Conservation (phyloP, 1,139 yeast genomes). For the Candida anutae region DNA sequence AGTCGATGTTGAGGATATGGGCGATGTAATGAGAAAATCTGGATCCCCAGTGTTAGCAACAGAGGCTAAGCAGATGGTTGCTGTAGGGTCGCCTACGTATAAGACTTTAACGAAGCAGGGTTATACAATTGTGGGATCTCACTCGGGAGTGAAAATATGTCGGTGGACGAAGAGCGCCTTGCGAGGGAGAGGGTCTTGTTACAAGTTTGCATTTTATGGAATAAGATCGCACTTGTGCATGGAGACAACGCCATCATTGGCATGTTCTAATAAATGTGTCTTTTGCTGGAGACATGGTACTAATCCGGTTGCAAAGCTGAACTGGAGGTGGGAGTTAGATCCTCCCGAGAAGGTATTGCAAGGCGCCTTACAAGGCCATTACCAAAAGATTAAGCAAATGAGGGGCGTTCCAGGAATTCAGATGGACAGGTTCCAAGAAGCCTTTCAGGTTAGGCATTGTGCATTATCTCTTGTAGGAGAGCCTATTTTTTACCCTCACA, state of each 20-base stretch:
- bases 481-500: slow-evolving; percentile 88
- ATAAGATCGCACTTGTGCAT: slow-evolving; percentile 85
- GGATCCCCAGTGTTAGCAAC: slow-evolving; percentile 13
- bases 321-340: slow-evolving; percentile 94
- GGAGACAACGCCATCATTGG: slow-evolving; percentile 92
- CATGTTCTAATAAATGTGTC: slow-evolving; percentile 92
- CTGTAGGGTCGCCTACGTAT: slow-evolving; percentile 81
- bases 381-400: slow-evolving; percentile 87
- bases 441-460: slow-evolving; percentile 82
- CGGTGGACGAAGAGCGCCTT: slow-evolving; percentile 95
- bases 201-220: slow-evolving; percentile 87
- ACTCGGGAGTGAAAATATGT: slow-evolving; percentile 91
- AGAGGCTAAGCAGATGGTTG: slow-evolving; percentile 77
- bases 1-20: slow-evolving; percentile 85
- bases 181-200: slow-evolving; percentile 91
- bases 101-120: slow-evolving; percentile 89
- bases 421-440: slow-evolving; percentile 84
- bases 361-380: slow-evolving; percentile 86
- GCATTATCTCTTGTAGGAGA: slow-evolving; percentile 91
- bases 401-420: slow-evolving; percentile 93
- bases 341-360: slow-evolving; percentile 76
- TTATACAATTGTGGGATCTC: slow-evolving; percentile 87
- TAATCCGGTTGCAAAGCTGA: slow-evolving; percentile 87
- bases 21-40: slow-evolving; percentile 42
- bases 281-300: slow-evolving; percentile 98